These are phyloP conservation scores for Globisporangium emineosum DNA, from an alignment of 352 stramenopile species.

Conservation along the genomic window DNA sequence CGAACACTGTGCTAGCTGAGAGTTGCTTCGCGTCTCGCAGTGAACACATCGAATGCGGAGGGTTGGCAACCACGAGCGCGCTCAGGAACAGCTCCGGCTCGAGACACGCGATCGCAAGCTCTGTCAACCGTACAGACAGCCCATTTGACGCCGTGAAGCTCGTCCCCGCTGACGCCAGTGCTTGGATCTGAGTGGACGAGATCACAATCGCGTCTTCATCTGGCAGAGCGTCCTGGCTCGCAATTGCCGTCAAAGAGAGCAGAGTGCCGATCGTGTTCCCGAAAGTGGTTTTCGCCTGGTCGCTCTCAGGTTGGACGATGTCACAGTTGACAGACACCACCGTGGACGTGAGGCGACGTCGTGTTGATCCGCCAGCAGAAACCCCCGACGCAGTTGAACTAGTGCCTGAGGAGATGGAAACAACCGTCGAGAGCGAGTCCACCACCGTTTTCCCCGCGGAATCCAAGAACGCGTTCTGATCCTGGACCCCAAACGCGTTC, in stretches of 20 bases:
- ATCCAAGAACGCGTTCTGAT: constrained; percentile 37
- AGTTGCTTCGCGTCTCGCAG: constrained; percentile 39
- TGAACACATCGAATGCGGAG: constrained; percentile 40
- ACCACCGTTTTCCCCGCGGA: constrained; percentile 40
- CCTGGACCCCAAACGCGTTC: constrained; percentile 41
- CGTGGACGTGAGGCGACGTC: constrained; percentile 14
- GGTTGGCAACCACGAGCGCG: constrained; percentile 33
- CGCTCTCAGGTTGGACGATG: constrained; percentile 18
- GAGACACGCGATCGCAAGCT: constrained; percentile 39
- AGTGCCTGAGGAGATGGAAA: constrained; percentile 23
- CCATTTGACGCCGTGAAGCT: constrained; percentile 8
- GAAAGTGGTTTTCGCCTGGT: constrained; percentile 22
- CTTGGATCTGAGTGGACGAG: constrained; percentile 28
- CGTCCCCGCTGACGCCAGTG: constrained; percentile 33
- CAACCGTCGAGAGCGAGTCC: constrained; percentile 37
- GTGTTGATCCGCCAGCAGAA: neutral
- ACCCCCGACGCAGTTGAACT: neutral
- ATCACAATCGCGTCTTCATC: constrained; percentile 35
- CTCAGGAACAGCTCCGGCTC: constrained; percentile 45
- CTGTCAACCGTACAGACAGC: constrained; percentile 47
- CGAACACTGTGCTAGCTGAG: constrained; percentile 41
- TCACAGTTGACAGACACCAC: constrained; percentile 11
- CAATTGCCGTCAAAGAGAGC: constrained; percentile 46
- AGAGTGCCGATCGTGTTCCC: constrained; percentile 40
- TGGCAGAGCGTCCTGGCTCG: constrained; percentile 42